phyloP scores from a whole-genome alignment of 2,329 filamentous ascomycete genomes.

The Aspergillus costaricaensis region DNA sequence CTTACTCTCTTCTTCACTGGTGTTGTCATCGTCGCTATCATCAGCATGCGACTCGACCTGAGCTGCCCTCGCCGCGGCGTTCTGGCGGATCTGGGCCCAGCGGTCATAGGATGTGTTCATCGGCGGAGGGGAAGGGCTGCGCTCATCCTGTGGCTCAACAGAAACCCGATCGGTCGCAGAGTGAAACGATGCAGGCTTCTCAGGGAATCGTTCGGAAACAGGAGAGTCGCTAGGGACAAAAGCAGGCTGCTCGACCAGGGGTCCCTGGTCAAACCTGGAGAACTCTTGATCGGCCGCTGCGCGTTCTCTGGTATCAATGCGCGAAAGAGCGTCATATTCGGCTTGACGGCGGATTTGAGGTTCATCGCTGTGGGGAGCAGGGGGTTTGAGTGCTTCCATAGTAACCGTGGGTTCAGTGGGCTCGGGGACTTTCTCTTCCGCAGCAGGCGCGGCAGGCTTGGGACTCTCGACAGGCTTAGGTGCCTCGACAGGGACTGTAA shows the following conservation, averaged over 20 bases:
- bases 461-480: conserved; percentile 8
- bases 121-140: conserved; percentile 5
- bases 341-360: conserved; percentile 51
- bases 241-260: conserved; percentile 80
- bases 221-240: conserved; percentile 65
- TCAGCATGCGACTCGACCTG: conserved; percentile 60
- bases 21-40: conserved; percentile 77
- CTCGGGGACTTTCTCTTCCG: conserved; percentile 23
- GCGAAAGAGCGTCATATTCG: conserved; percentile 60
- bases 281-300: conserved; percentile 53
- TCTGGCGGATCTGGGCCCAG: conserved; percentile 95
- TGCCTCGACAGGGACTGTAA: conserved; percentile 14
- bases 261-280: conserved; percentile 81
- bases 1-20: conserved; percentile 93
- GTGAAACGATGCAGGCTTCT: conserved; percentile 16
- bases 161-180: conserved; percentile 14
- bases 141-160: conserved; percentile 10
- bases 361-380: conserved; percentile 34
- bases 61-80: conserved; percentile 78
- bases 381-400: conserved; percentile 22
- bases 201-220: conserved; percentile 21
- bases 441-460: conserved; percentile 6
- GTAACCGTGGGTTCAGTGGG: not conserved
- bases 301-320: conserved; percentile 56
- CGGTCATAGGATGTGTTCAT: conserved; percentile 63